Evolutionary conservation across 352 stramenopile species (phyloP), one percentile per base, ranked within the genome.

Genomic region (Aphanomyces euteiches): DNA sequence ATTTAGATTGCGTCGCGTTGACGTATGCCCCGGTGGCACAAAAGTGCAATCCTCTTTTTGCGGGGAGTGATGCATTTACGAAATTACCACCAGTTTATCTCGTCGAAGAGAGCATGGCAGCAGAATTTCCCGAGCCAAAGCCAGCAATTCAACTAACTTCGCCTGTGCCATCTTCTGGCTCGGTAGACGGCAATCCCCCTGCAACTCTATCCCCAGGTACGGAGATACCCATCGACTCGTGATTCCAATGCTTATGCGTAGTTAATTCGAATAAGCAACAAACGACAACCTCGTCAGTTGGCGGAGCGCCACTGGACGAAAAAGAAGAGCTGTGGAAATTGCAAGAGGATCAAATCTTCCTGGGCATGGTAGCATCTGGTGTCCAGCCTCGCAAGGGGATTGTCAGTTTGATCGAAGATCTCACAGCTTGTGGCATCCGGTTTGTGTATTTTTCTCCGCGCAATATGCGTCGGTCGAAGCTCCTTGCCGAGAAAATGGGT

Each of bases 391-490:
- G 98, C 66, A 90, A 93, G 59, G 84, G 97, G 75, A 98, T 99
- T 21, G 90, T 96, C 38, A 87, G 93, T 37, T 89, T 99, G 21
- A 98, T 99, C 56, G 91, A 98, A 61, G 93, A 98, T 47, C 89
- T 99, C 37, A 93, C 90, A 56, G 86, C 93, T 43, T 93, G 96
- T 21, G 97, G 97, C 13, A 96, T 99, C 53, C 87, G 96, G 17
- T 99, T 99, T 81, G 95, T 99, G 58, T 99, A 99, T 74, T 99
- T 99, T 76, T 98, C 91, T n/a, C 96, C 97, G n/a, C 84, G 97
- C 53, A 99, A 99, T 70, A 99, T 99, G 94, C 84, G 96, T 7
- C 85, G 97, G 8, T 98, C 92, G 60, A 99, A 99, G 77, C 85
- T 98, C 43, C 76, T 99, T 19, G 97, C 96, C 0, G 93, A 98